Percentiles rank a stretch among this genome's conserved stretches.
These are phyloP conservation scores for Auriscalpium orientale DNA, from an alignment of 768 basidiomycete species.

Conservation along the genomic window DNA sequence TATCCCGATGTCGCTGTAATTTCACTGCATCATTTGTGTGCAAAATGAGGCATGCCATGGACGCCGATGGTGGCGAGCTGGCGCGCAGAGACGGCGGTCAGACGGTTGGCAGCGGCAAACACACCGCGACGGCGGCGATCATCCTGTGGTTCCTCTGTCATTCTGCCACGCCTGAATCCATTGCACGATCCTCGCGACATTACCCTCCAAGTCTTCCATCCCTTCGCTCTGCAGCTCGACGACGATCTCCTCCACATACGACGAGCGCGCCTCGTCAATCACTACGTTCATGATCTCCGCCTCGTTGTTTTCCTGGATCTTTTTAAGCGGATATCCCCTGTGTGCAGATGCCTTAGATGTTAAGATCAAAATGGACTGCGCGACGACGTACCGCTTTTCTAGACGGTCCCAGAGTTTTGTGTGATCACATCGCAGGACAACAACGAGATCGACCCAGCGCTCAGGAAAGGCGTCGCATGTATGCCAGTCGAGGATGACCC, in stretches of 20 bases:
- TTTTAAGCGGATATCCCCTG: conserved; percentile 83
- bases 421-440: conserved; percentile 88
- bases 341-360: not conserved
- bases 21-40: too few species aligned
- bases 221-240: conserved; percentile 76
- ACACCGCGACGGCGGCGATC: too few species aligned
- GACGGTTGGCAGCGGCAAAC: too few species aligned
- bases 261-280: conserved; percentile 78
- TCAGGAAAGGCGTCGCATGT: conserved; percentile 92
- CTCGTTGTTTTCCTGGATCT: conserved; percentile 97
- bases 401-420: conserved; percentile 81
- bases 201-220: conserved; percentile 75
- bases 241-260: conserved; percentile 81
- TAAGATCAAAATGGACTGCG: not conserved
- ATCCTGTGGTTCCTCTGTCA: conserved; percentile 15
- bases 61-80: too few species aligned
- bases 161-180: conserved; percentile 79
- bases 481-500: conserved; percentile 91
- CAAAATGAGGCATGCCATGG: too few species aligned
- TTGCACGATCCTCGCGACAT: conserved; percentile 77
- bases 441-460: conserved; percentile 92
- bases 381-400: conserved; percentile 65
- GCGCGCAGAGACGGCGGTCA: too few species aligned
- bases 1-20: too few species aligned
- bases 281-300: conserved; percentile 97